These are phyloP conservation scores for Isatis tinctoria DNA, from an alignment of 345 rosid genomes.

Conservation along the genomic window DNA sequence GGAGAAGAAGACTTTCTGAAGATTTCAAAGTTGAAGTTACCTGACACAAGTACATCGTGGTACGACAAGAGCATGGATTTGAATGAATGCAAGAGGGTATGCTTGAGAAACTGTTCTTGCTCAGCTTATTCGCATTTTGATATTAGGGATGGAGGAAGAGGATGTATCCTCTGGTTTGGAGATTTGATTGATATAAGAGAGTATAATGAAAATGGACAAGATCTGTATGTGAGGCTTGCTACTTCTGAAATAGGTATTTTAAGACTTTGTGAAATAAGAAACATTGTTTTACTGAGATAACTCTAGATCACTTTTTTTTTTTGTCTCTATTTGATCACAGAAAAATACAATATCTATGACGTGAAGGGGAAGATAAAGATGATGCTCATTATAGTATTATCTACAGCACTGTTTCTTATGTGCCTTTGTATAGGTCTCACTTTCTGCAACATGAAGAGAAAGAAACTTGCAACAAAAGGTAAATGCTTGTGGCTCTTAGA, in stretches of 20 bases:
- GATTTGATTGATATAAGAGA: conserved; percentile 43
- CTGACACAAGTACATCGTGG: conserved; percentile 49
- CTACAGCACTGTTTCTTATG: conserved; percentile 13
- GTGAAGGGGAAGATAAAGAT: conserved; percentile 13
- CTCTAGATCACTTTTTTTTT: background rate
- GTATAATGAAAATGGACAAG: conserved; percentile 56
- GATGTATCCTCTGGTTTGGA: conserved; percentile 52
- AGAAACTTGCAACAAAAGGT: conserved; percentile 20
- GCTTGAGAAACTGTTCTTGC: conserved; percentile 49
- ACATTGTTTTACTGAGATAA: background rate
- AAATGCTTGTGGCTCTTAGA: background rate
- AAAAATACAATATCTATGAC: background rate
- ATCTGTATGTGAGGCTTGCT: conserved; percentile 63
- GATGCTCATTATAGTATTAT: conserved; percentile 15
- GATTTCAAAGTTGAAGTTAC: conserved; percentile 62
- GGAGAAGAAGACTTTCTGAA: conserved; percentile 53
- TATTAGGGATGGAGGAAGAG: conserved; percentile 40
- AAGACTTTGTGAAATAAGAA: conserved; percentile 8
- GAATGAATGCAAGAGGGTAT: conserved; percentile 38
- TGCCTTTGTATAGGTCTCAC: conserved; percentile 6
- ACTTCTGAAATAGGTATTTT: conserved; percentile 31
- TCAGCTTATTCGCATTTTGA: conserved; percentile 43
- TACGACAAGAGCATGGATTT: conserved; percentile 37
- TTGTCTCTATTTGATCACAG: conserved; percentile 3
- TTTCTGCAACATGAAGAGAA: conserved; percentile 13